phyloP scores from a whole-genome alignment of 2,329 filamentous ascomycete species.

The Septoria petroselini region DNA sequence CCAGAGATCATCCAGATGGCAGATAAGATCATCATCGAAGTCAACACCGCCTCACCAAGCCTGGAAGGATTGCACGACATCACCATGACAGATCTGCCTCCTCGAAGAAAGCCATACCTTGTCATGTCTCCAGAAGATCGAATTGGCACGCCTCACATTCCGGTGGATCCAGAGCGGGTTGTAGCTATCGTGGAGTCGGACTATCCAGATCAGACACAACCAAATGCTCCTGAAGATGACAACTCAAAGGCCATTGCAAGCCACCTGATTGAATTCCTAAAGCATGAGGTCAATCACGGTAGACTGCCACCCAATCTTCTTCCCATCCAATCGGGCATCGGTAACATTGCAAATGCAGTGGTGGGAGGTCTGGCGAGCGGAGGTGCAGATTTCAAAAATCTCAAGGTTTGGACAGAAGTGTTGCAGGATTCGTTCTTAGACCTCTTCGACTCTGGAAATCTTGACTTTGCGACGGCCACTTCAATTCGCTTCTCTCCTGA shows the following conservation, averaged over 20 bases:
- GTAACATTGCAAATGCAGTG: constrained; percentile 90
- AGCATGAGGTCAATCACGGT: constrained; percentile 77
- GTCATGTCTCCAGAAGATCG: constrained; percentile 83
- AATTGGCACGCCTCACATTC: constrained; percentile 78
- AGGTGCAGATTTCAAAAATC: constrained; percentile 75
- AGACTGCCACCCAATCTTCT: constrained; percentile 74
- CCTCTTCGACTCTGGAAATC: constrained; percentile 80
- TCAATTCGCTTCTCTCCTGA: constrained; percentile 88
- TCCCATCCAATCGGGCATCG: constrained; percentile 82
- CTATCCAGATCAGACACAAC: constrained; percentile 72
- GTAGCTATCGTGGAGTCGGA: constrained; percentile 81
- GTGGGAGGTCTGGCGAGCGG: constrained; percentile 74
- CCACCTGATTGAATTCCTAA: constrained; percentile 79
- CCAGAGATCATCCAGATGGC: constrained; percentile 72
- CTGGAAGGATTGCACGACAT: constrained; percentile 91
- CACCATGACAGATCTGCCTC: constrained; percentile 81
- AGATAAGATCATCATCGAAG: constrained; percentile 89
- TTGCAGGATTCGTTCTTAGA: constrained; percentile 91
- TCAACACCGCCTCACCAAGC: constrained; percentile 80
- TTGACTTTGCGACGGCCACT: constrained; percentile 87
- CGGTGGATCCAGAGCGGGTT: constrained; percentile 79
- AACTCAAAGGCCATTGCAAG: constrained; percentile 68
- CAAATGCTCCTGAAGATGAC: constrained; percentile 74
- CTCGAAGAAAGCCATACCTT: constrained; percentile 76
- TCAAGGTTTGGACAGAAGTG: constrained; percentile 92